phyloP scores from a whole-genome alignment of 306 rosid species.

The Dicorynia guianensis region DNA sequence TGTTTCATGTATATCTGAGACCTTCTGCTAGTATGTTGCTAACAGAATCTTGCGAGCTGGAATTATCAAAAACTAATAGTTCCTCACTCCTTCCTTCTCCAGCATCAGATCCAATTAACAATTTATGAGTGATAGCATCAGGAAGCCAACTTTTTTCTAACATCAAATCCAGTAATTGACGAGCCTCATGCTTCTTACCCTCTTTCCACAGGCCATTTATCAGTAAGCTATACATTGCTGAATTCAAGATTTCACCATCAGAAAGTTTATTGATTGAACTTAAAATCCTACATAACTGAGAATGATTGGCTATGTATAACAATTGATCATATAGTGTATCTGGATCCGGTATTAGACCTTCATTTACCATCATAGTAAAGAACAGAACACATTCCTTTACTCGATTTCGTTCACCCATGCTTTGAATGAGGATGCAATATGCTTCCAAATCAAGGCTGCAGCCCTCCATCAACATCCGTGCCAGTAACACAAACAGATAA shows the following conservation, averaged over 20 bases:
- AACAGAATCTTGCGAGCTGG: constrained; percentile 60
- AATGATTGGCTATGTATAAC: constrained; percentile 55
- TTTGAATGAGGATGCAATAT: constrained; percentile 68
- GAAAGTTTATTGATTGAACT: constrained; percentile 58
- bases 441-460: constrained; percentile 59
- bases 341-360: constrained; percentile 70
- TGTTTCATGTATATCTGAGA: constrained; percentile 53
- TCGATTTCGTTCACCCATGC: constrained; percentile 58
- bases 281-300: constrained; percentile 59
- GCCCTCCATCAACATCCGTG: constrained; percentile 72
- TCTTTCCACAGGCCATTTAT: constrained; percentile 84
- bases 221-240: constrained; percentile 62
- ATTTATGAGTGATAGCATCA: constrained; percentile 72
- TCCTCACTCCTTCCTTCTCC: constrained; percentile 45
- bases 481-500: constrained; percentile 52
- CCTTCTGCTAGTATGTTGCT: constrained; percentile 82
- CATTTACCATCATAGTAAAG: constrained; percentile 71
- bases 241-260: constrained; percentile 46
- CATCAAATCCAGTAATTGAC: constrained; percentile 70
- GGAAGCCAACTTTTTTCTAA: constrained; percentile 94
- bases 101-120: constrained; percentile 70
- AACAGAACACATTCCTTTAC: constrained; percentile 55
- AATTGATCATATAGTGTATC: constrained; percentile 61
- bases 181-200: constrained; percentile 64
- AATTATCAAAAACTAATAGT: constrained; percentile 37